These are phyloP conservation scores for Sugiyamaella floridensis DNA, from an alignment of 805 yeast genomes.

Conservation along the genomic window DNA sequence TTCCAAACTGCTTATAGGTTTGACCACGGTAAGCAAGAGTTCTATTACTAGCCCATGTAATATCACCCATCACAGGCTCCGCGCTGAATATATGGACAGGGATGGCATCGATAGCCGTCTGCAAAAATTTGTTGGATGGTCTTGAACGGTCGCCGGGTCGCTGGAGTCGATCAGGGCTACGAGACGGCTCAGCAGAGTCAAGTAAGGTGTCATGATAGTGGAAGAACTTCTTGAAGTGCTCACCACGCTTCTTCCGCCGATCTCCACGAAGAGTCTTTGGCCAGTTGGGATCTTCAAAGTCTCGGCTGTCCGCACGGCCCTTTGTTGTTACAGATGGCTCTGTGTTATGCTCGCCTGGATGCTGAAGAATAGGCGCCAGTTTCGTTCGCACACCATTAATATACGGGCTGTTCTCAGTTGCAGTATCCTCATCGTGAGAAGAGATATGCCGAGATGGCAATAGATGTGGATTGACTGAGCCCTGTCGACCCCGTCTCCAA, in stretches of 20 bases:
- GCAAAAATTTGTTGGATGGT: conserved; percentile 22
- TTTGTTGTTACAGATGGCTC: too few species aligned
- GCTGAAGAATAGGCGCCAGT: too few species aligned
- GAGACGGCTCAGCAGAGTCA: conserved; percentile 4
- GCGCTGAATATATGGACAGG: conserved; percentile 31
- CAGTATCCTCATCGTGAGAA: not conserved
- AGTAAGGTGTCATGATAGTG: conserved; percentile 14
- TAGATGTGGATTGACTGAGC: not conserved
- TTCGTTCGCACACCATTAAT: too few species aligned
- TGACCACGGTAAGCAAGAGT: conserved; percentile 28
- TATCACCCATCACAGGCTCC: conserved; percentile 24
- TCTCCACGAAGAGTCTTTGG: not conserved
- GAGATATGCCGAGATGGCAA: not conserved
- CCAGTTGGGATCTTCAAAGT: not conserved
- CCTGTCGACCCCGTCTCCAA: not conserved
- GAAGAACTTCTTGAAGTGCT: conserved; percentile 9
- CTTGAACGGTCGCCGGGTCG: not conserved
- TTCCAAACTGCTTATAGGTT: conserved; percentile 22
- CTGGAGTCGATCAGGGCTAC: not conserved
- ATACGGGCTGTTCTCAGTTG: not conserved
- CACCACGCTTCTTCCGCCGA: conserved; percentile 1
- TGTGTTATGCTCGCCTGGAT: too few species aligned
- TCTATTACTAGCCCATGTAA: conserved; percentile 30
- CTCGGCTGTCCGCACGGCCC: not conserved
- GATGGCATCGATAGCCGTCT: conserved; percentile 29